Conservation (phyloP, 495 filamentous ascomycete species). For the Polyplosphaeria fusca region DNA sequence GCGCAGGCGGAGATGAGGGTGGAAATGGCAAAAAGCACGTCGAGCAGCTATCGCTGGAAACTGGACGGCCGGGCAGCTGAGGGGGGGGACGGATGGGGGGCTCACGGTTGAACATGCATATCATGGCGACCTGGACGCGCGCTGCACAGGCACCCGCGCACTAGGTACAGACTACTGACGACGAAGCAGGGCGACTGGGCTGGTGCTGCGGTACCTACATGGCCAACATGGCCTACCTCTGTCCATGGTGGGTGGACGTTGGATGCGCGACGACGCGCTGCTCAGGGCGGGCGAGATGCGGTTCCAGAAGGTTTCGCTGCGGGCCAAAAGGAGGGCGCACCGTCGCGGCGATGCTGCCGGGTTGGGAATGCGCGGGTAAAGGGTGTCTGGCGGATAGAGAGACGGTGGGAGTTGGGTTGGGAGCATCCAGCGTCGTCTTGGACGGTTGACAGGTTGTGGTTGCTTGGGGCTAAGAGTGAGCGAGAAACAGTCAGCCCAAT, state of each 20-base stretch:
- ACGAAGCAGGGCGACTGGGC: too few species aligned
- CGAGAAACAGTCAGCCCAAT: slow-evolving; percentile 29
- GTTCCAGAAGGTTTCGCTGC: slow-evolving; percentile 31
- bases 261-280: background rate
- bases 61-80: slow-evolving; percentile 25
- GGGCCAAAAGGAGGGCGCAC: slow-evolving; percentile 21
- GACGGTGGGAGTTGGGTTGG: slow-evolving; percentile 20
- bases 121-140: slow-evolving; percentile 4
- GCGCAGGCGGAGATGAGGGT: slow-evolving; percentile 28
- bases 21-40: slow-evolving; percentile 29
- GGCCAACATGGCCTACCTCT: too few species aligned
- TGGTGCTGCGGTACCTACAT: too few species aligned
- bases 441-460: slow-evolving; percentile 37
- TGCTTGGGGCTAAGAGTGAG: slow-evolving; percentile 36
- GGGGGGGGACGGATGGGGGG: slow-evolving; percentile 15
- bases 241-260: too few species aligned
- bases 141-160: too few species aligned
- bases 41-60: too few species aligned
- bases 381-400: slow-evolving; percentile 20
- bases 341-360: slow-evolving; percentile 19
- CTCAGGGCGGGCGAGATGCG: background rate
- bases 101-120: slow-evolving; percentile 11
- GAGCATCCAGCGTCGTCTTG: slow-evolving; percentile 25
- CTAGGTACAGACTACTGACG: too few species aligned
- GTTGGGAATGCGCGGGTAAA: slow-evolving; percentile 24